Evolutionary conservation across 169 alveolate species (phyloP).

Genomic region (Cyclospora cayetanensis): DNA sequence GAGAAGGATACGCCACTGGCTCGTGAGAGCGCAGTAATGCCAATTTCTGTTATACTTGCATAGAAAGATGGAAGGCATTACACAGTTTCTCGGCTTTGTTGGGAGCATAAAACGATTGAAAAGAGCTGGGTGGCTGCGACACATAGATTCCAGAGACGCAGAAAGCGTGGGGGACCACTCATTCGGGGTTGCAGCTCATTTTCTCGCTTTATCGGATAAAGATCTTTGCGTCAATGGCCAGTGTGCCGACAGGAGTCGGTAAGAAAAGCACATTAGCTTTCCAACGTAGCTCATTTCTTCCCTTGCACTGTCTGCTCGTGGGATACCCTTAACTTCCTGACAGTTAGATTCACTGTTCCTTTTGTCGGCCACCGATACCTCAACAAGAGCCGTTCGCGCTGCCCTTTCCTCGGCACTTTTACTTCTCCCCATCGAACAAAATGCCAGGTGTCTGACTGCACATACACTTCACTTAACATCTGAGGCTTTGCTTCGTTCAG

Average conservation of each 20-base stretch:
- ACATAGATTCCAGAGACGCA: background rate
- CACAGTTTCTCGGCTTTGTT: background rate
- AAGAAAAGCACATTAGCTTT: too few relatives aligned
- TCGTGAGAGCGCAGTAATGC: background rate
- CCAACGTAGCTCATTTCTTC: too few relatives aligned
- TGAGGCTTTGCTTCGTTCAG: background rate
- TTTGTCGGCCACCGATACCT: too few relatives aligned
- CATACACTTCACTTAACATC: too few relatives aligned
- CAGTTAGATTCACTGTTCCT: too few relatives aligned
- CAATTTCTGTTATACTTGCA: background rate
- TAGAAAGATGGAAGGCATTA: background rate
- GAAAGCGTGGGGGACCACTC: background rate
- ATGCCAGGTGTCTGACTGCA: too few relatives aligned
- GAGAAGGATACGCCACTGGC: too few relatives aligned
- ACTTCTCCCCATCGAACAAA: too few relatives aligned
- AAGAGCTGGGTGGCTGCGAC: slow-evolving; percentile 19
- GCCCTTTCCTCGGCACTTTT: too few relatives aligned
- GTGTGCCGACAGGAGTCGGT: background rate
- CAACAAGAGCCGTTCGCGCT: too few relatives aligned
- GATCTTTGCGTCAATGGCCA: background rate
- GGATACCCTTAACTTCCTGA: too few relatives aligned
- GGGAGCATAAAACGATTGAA: background rate
- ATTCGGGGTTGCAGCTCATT: background rate
- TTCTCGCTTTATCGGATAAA: background rate
- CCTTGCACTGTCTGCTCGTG: too few relatives aligned